phyloP scores from a whole-genome alignment of 139 green algal species.

The Chlamydomonas eustigma region DNA sequence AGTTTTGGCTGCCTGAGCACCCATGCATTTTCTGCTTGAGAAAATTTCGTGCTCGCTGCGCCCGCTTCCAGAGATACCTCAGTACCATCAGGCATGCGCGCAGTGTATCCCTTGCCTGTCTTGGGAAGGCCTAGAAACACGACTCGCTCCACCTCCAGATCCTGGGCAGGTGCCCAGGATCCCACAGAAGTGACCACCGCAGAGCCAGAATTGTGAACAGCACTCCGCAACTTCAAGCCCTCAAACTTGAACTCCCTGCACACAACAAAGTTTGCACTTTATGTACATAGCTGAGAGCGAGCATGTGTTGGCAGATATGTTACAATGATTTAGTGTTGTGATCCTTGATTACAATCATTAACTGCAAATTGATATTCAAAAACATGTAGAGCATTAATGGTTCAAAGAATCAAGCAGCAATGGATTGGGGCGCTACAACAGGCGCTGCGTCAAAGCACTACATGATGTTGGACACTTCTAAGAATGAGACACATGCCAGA shows the following conservation, averaged over 20 bases:
- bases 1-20: neutral
- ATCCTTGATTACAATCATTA: too few relatives aligned
- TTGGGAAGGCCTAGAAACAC: constrained; percentile 47
- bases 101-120: neutral
- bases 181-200: constrained; percentile 3
- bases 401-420: too few relatives aligned
- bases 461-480: too few relatives aligned
- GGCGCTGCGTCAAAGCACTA: too few relatives aligned
- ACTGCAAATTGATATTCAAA: too few relatives aligned
- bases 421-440: too few relatives aligned
- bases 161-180: neutral
- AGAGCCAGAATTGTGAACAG: constrained; percentile 8
- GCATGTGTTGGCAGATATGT: too few relatives aligned
- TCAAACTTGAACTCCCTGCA: constrained; percentile 33
- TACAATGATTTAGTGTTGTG: too few relatives aligned
- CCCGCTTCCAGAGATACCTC: constrained; percentile 3
- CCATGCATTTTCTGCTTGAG: neutral
- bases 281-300: too few relatives aligned
- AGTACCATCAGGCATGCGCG: neutral
- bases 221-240: constrained; percentile 15
- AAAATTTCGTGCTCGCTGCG: neutral
- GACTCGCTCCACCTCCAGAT: constrained; percentile 41
- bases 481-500: too few relatives aligned
- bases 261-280: too few relatives aligned
- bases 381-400: too few relatives aligned